Evolutionary conservation across 1,139 yeast genomes (phyloP).

Genomic region (Blastobotrys illinoisensis): DNA sequence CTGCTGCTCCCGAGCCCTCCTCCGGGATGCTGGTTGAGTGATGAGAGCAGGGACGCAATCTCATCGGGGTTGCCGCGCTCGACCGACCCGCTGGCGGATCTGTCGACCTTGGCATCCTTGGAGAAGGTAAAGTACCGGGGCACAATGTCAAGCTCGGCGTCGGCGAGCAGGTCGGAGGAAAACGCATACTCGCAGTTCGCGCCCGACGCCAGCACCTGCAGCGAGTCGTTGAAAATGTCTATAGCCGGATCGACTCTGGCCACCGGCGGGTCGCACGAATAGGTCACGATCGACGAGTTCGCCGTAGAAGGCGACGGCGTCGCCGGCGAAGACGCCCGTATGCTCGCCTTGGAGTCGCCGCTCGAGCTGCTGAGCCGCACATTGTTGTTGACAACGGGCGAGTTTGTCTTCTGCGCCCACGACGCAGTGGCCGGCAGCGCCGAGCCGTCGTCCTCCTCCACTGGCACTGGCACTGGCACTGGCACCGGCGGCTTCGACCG

Average conservation of each 20-base stretch:
- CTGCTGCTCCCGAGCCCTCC: constrained; percentile 7
- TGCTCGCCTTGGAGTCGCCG: background rate
- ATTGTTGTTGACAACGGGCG: constrained; percentile 35
- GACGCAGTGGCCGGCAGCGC: constrained; percentile 38
- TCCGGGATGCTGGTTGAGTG: background rate
- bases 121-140: constrained; percentile 44
- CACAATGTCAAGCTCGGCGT: constrained; percentile 27
- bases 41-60: constrained; percentile 5
- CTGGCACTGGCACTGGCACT: background rate
- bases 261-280: background rate
- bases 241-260: background rate
- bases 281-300: background rate
- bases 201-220: constrained; percentile 7
- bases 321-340: background rate
- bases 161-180: constrained; percentile 33
- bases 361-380: constrained; percentile 21
- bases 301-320: background rate
- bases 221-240: constrained; percentile 19
- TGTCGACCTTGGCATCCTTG: constrained; percentile 16
- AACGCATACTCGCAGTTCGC: constrained; percentile 23
- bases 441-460: constrained; percentile 17
- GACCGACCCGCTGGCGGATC: background rate
- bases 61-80: no score
- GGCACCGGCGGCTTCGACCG: background rate
- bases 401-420: constrained; percentile 34